Conservation (phyloP, 192 early-diverging fungal species). For the Obelidium mucronatum region DNA sequence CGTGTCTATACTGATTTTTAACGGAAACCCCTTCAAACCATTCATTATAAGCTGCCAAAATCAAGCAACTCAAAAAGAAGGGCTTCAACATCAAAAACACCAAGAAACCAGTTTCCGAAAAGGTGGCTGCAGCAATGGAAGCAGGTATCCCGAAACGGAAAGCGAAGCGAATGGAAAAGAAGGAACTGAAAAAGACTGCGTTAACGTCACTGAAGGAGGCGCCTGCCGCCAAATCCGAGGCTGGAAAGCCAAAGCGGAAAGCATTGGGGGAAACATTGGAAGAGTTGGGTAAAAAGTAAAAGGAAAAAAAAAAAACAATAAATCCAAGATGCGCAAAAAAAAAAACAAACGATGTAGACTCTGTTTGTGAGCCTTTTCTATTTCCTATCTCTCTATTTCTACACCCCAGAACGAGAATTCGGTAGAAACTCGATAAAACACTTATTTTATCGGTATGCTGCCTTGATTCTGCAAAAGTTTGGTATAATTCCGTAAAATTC, state of each 20-base stretch:
- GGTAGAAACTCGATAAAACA: too few species aligned
- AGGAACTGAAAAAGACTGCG: slow-evolving; percentile 46
- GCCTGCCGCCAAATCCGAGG: slow-evolving; percentile 15
- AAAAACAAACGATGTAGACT: too few species aligned
- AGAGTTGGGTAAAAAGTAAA: slow-evolving; percentile 13
- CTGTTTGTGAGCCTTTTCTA: too few species aligned
- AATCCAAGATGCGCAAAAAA: neutral
- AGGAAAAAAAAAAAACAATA: neutral
- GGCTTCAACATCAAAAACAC: slow-evolving; percentile 48
- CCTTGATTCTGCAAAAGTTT: too few species aligned
- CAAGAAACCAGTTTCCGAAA: slow-evolving; percentile 9
- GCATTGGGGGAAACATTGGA: slow-evolving; percentile 27
- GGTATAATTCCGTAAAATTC: too few species aligned
- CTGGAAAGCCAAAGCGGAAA: slow-evolving; percentile 28
- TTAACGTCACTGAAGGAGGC: slow-evolving; percentile 38
- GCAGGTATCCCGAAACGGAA: slow-evolving; percentile 34
- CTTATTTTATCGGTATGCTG: too few species aligned
- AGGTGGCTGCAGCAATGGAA: slow-evolving; percentile 1
- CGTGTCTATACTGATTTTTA: neutral
- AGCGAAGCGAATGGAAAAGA: slow-evolving; percentile 40
- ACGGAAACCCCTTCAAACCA: neutral
- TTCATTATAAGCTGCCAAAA: slow-evolving; percentile 37
- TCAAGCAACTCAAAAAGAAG: slow-evolving; percentile 52
- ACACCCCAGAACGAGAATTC: too few species aligned
- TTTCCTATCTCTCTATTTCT: too few species aligned